Evolutionary conservation across 108 stramenopile species (phyloP).

Genomic region (Cyclotella distinguenda): DNA sequence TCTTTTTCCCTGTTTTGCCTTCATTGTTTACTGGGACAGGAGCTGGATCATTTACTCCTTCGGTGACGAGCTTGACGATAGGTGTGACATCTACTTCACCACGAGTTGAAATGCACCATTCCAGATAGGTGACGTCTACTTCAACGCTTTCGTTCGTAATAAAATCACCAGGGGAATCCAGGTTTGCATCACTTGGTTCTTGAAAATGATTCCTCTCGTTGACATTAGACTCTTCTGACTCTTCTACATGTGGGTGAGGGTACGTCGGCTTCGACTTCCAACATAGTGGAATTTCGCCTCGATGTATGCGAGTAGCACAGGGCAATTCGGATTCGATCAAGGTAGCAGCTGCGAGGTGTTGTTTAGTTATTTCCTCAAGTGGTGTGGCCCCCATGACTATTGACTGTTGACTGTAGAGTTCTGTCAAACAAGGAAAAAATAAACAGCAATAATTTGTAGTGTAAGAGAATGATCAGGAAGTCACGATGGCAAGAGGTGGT

Average conservation of each 20-base stretch:
- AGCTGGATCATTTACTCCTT: constrained; percentile 63
- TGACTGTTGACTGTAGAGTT: no score
- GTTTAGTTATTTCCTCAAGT: constrained; percentile 73
- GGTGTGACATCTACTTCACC: constrained; percentile 64
- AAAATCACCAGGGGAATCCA: constrained; percentile 6
- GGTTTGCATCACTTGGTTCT: constrained; percentile 1
- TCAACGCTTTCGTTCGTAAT: not conserved
- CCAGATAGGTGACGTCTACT: constrained; percentile 19
- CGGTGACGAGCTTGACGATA: constrained; percentile 60
- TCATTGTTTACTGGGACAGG: constrained; percentile 15
- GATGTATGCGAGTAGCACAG: constrained; percentile 46
- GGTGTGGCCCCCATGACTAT: constrained; percentile 62
- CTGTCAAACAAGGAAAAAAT: no score
- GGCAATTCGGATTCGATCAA: constrained; percentile 51
- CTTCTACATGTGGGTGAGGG: constrained; percentile 4
- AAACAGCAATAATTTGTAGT: no score
- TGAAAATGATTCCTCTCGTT: constrained; percentile 1
- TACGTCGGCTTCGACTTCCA: constrained; percentile 61
- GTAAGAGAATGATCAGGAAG: no score
- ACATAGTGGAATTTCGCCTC: constrained; percentile 64
- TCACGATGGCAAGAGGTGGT: no score
- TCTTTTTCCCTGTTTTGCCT: constrained; percentile 9
- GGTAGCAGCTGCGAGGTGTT: constrained; percentile 59
- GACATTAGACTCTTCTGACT: constrained; percentile 15
- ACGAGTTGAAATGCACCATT: constrained; percentile 63